Evolutionary conservation across 139 green algal genomes (phyloP), one percentile per base, ranked within the genome.

Genomic region (Chlorella ohadii): DNA sequence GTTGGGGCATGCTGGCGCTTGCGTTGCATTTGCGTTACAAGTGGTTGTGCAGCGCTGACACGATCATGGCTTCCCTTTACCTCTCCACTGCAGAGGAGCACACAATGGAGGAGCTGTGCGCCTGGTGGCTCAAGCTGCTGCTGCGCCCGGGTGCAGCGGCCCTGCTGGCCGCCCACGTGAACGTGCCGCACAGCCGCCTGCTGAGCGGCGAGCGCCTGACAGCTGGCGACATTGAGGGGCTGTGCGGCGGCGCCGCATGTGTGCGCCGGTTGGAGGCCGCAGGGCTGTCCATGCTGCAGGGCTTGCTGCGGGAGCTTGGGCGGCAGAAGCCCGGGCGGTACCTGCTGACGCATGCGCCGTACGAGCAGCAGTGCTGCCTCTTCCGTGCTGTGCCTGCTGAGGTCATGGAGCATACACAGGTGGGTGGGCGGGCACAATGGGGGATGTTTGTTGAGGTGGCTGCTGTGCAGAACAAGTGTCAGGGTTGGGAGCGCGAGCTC

Each of bases 21-120:
- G n/a, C n/a, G n/a, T n/a, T n/a, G n/a, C n/a, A n/a, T n/a, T n/a
- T n/a, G n/a, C n/a, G n/a, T n/a, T n/a, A n/a, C n/a, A n/a, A n/a
- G n/a, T n/a, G n/a, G n/a, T n/a, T n/a, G n/a, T n/a, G n/a, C n/a
- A n/a, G n/a, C n/a, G n/a, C n/a, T n/a, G n/a, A n/a, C n/a, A n/a
- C n/a, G n/a, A n/a, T n/a, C n/a, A n/a, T n/a, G n/a, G n/a, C n/a
- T n/a, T n/a, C n/a, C n/a, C n/a, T n/a, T n/a, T n/a, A n/a, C n/a
- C n/a, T n/a, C n/a, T n/a, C n/a, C n/a, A n/a, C n/a, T 73, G 61
- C 66, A 85, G 74, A 86, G 79, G 73, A 81, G 23, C 51, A 56
- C 25, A 82, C 59, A 0, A 5, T 71, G 20, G 70, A 74, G 7
- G 82, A 88, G 76, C 74, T 84, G 13, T 72, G 36, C 15, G 4